A percentile compares a stretch with the other conserved stretches of the same genome.
phyloP scores from a whole-genome alignment of 2,329 filamentous ascomycete genomes.

The Paecilomyces formosus region DNA sequence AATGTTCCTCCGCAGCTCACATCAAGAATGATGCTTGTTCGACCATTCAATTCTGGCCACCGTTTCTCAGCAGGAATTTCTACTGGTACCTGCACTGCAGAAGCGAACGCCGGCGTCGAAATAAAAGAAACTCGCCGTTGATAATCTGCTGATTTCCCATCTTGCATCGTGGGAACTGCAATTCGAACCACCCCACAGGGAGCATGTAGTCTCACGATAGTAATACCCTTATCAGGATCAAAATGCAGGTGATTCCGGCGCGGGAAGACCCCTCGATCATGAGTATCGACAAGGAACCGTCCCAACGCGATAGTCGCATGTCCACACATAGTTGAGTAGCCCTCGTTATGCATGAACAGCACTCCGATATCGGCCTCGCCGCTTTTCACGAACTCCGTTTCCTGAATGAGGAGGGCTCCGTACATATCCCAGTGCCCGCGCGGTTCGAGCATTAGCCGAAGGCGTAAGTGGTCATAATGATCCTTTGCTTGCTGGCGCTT shows the following conservation, averaged over 20 bases:
- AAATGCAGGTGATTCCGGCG: conserved; percentile 21
- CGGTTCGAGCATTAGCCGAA: conserved; percentile 39
- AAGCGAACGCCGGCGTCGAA: conserved; percentile 36
- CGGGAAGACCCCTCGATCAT: conserved; percentile 34
- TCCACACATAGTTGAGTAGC: conserved; percentile 46
- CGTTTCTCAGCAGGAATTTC: conserved; percentile 17
- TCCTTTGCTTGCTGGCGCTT: conserved; percentile 32
- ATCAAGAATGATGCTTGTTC: conserved; percentile 20
- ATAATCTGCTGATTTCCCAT: conserved; percentile 26
- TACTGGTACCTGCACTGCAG: conserved; percentile 23
- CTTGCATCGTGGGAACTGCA: conserved; percentile 30
- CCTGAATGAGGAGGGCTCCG: conserved; percentile 37
- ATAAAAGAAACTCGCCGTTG: conserved; percentile 33
- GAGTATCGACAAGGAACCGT: conserved; percentile 35
- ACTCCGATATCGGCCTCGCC: conserved; percentile 42
- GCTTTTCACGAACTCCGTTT: conserved; percentile 33
- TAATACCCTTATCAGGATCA: conserved; percentile 16
- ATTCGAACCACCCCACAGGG: conserved; percentile 39
- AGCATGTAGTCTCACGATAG: conserved; percentile 33
- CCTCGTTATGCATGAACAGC: conserved; percentile 42
- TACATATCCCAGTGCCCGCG: conserved; percentile 48
- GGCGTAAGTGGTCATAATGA: conserved; percentile 35
- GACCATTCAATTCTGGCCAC: conserved; percentile 32
- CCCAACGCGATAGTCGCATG: conserved; percentile 47
- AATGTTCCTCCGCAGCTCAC: conserved; percentile 41